phyloP scores from a whole-genome alignment of 352 stramenopile genomes.

The Globisporangium barbulae region DNA sequence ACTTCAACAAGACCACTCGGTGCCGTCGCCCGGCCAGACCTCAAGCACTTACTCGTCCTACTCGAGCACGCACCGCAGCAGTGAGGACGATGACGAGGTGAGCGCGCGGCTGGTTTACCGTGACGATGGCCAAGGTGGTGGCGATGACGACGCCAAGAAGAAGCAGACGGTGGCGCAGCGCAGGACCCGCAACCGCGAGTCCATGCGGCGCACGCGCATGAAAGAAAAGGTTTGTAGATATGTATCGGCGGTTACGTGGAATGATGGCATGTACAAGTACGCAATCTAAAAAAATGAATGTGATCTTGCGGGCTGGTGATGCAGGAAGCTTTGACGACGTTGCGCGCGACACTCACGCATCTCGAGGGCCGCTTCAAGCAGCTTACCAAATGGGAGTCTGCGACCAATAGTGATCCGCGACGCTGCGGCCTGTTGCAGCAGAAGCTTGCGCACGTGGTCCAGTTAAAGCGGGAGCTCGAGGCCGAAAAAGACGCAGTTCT shows the following conservation, averaged over 20 bases:
- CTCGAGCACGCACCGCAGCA: slow-evolving; percentile 4
- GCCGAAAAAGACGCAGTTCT: slow-evolving; percentile 15
- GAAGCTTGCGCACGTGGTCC: slow-evolving; percentile 26
- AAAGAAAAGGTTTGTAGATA: slow-evolving; percentile 21
- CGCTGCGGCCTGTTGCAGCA: slow-evolving; percentile 15
- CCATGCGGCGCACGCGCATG: slow-evolving; percentile 28
- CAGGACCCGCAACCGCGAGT: slow-evolving; percentile 27
- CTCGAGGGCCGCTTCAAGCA: slow-evolving; percentile 22
- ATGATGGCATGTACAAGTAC: not conserved
- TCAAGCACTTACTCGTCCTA: not conserved
- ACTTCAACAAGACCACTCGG: not conserved
- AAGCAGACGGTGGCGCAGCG: slow-evolving; percentile 20
- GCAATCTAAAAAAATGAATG: not conserved
- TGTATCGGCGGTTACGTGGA: not conserved
- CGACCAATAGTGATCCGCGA: slow-evolving; percentile 8
- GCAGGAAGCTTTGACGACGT: slow-evolving; percentile 24
- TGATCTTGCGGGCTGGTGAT: not conserved
- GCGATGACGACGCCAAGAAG: not conserved
- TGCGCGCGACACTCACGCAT: slow-evolving; percentile 21
- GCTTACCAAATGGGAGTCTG: slow-evolving; percentile 14
- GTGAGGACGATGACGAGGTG: slow-evolving; percentile 6
- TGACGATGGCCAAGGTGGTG: not conserved
- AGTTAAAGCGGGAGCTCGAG: slow-evolving; percentile 27
- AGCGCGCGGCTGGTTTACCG: not conserved
- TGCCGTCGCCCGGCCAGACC: not conserved